Percentiles rank a stretch among this genome's conserved stretches.
Conservation (phyloP, 2,329 filamentous ascomycete genomes). For the Neonectria ditissima region DNA sequence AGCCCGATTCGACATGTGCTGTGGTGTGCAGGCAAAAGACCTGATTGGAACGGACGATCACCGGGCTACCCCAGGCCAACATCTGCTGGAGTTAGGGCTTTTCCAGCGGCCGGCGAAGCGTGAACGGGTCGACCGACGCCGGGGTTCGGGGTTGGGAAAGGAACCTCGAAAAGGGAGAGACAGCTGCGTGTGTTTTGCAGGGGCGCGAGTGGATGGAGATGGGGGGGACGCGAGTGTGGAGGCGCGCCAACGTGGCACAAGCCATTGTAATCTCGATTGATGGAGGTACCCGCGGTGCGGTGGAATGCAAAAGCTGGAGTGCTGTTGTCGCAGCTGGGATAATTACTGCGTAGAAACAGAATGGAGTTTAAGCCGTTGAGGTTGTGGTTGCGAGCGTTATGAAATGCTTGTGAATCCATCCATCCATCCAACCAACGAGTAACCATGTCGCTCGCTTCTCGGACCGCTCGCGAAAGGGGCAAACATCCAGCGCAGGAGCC, state of each 20-base stretch:
- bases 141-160: slow-evolving; percentile 3
- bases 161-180: background rate
- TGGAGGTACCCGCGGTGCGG: slow-evolving; percentile 10
- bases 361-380: background rate
- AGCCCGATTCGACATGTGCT: slow-evolving; percentile 6
- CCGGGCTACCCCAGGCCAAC: slow-evolving; percentile 1
- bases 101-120: slow-evolving; percentile 14
- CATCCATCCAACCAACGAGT: too few relatives aligned
- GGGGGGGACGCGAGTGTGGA: slow-evolving; percentile 20
- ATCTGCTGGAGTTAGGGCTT: slow-evolving; percentile 3
- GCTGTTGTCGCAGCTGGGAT: too few relatives aligned
- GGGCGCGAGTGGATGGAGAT: slow-evolving; percentile 11
- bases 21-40: background rate
- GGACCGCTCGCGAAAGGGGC: background rate
- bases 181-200: slow-evolving; percentile 6
- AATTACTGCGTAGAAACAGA: background rate
- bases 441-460: background rate
- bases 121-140: slow-evolving; percentile 24
- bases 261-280: slow-evolving; percentile 38
- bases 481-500: slow-evolving; percentile 1
- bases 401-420: background rate
- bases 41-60: slow-evolving; percentile 4
- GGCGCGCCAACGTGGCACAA: slow-evolving; percentile 33
- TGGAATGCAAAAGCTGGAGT: too few relatives aligned
- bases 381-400: background rate